These are phyloP conservation scores for Colletotrichum siamense DNA, from an alignment of 2,329 filamentous ascomycete genomes.

Conservation along the genomic window DNA sequence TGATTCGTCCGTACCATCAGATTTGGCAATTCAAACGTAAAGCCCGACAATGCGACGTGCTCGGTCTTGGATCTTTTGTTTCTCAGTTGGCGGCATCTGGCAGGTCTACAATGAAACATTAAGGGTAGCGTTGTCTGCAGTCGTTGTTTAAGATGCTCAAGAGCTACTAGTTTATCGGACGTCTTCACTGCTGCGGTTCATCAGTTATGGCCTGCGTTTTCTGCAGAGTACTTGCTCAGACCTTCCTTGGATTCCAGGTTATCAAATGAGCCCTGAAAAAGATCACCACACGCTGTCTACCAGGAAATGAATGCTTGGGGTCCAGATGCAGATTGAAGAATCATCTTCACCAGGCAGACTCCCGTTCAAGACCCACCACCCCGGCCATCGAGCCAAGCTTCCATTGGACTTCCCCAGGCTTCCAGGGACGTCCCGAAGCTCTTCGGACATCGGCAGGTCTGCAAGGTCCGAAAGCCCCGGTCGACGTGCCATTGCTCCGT, in stretches of 20 bases:
- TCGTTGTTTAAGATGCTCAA: too few species aligned
- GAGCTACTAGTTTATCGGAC: too few species aligned
- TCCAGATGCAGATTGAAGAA: accelerated
- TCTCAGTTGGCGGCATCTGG: not conserved
- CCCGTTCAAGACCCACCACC: not conserved
- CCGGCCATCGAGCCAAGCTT: not conserved
- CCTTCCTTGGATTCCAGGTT: too few species aligned
- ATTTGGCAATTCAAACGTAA: not conserved
- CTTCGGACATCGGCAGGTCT: not conserved
- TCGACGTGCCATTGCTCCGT: not conserved
- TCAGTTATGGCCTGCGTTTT: accelerated
- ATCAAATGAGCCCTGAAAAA: not conserved
- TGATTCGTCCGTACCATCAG: not conserved
- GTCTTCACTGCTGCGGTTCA: not conserved
- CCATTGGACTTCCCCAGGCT: not conserved
- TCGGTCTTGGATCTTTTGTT: not conserved
- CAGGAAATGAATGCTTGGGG: too few species aligned
- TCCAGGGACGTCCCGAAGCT: not conserved
- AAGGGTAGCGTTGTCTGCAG: accelerated
- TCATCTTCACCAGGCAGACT: not conserved
- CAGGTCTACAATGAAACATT: not conserved
- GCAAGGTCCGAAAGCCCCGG: not conserved
- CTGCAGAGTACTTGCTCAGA: not conserved
- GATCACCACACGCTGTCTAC: too few species aligned
- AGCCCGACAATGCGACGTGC: not conserved